These are phyloP conservation scores for Streptanthus diversifolius DNA, from an alignment of 345 rosid genomes.

Conservation along the genomic window DNA sequence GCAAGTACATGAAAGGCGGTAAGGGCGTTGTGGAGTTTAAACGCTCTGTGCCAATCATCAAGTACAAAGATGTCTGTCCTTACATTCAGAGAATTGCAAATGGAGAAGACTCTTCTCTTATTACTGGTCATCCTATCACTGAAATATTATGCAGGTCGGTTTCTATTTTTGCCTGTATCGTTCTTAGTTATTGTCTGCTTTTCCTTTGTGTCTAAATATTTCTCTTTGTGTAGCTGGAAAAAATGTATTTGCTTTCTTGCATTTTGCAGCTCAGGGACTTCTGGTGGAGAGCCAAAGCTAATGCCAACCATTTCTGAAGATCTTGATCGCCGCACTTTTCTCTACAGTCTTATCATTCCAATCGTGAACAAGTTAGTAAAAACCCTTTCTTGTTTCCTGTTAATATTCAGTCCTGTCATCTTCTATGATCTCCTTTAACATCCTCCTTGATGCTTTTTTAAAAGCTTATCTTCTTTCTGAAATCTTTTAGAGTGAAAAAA, in stretches of 20 bases:
- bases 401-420: background rate
- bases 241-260: background rate
- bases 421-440: background rate
- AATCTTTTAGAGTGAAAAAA: background rate
- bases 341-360: constrained; percentile 81
- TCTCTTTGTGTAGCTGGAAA: constrained; percentile 7
- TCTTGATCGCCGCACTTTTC: constrained; percentile 78
- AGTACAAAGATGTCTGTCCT: constrained; percentile 69
- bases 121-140: constrained; percentile 67
- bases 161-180: constrained; percentile 51
- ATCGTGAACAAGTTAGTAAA: constrained; percentile 68
- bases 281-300: constrained; percentile 86
- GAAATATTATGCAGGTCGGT: constrained; percentile 76
- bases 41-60: constrained; percentile 64
- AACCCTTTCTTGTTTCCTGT: background rate
- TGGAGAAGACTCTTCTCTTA: constrained; percentile 65
- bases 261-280: constrained; percentile 80
- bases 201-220: background rate
- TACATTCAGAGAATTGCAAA: constrained; percentile 72
- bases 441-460: background rate
- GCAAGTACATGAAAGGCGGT: constrained; percentile 46
- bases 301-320: constrained; percentile 95
- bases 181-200: constrained; percentile 63
- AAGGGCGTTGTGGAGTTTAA: constrained; percentile 49
- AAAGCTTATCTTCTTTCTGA: constrained; percentile 3